Evolutionary conservation across 805 yeast genomes (phyloP).

Genomic region (Myxozyma neotropica): DNA sequence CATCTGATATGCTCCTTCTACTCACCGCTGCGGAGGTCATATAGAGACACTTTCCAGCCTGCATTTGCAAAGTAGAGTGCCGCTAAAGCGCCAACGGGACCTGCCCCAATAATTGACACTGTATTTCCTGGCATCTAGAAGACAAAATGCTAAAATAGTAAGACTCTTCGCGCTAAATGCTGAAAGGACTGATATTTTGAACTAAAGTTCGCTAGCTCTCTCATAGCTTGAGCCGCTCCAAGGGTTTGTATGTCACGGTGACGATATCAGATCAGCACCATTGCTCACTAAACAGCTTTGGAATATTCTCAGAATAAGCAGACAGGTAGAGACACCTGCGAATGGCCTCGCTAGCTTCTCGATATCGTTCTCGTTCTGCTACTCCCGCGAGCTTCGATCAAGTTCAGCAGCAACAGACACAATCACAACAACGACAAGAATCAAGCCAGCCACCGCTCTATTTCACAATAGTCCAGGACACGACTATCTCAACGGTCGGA

Average conservation of each 20-base stretch:
- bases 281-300: too few relatives aligned
- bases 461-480: slow-evolving; percentile 24
- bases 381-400: neutral
- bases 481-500: slow-evolving; percentile 9
- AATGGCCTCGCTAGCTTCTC: slow-evolving; percentile 5
- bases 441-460: slow-evolving; percentile 23
- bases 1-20: slow-evolving; percentile 38
- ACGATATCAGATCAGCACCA: too few relatives aligned
- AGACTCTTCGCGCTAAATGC: neutral
- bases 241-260: too few relatives aligned
- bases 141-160: neutral
- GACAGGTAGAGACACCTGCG: too few relatives aligned
- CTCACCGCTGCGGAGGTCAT: slow-evolving; percentile 74
- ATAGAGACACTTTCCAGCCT: slow-evolving; percentile 72
- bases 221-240: neutral
- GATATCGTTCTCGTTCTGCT: slow-evolving; percentile 1
- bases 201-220: too few relatives aligned
- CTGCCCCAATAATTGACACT: slow-evolving; percentile 71
- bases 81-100: slow-evolving; percentile 82
- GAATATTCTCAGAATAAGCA: too few relatives aligned
- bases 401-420: neutral
- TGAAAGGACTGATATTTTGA: too few relatives aligned
- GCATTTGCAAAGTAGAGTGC: slow-evolving; percentile 76
- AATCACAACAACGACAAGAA: neutral
- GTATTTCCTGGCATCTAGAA: neutral